Percentiles rank a stretch among this genome's conserved stretches.
Conservation (phyloP, 306 rosid genomes). For the Malus sieversii region DNA sequence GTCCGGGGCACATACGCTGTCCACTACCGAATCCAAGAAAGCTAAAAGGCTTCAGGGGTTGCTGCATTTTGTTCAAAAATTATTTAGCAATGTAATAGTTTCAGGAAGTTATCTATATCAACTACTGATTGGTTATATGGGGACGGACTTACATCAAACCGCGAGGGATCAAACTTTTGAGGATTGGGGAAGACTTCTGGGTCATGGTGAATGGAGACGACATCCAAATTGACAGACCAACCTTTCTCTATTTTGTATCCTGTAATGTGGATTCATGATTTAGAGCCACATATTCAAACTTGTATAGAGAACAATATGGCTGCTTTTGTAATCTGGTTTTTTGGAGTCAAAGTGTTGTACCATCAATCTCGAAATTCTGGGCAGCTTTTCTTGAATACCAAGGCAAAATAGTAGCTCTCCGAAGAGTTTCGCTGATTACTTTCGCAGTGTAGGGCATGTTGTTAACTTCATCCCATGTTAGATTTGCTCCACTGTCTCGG, state of each 20-base stretch:
- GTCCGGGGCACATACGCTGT: constrained; percentile 91
- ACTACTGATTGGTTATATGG: neutral
- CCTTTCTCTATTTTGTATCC: constrained; percentile 72
- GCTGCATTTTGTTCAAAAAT: constrained; percentile 36
- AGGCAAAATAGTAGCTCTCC: constrained; percentile 77
- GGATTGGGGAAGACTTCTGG: constrained; percentile 54
- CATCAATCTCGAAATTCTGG: constrained; percentile 74
- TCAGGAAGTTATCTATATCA: neutral
- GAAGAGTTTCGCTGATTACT: constrained; percentile 73
- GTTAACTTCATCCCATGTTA: constrained; percentile 73
- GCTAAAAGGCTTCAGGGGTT: constrained; percentile 50
- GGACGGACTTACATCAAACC: constrained; percentile 61
- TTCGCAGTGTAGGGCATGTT: constrained; percentile 72
- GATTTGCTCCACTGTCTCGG: constrained; percentile 46
- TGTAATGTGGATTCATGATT: constrained; percentile 16
- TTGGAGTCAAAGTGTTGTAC: constrained; percentile 20
- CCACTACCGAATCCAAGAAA: constrained; percentile 87
- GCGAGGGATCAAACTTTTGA: constrained; percentile 59
- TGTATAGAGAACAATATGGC: neutral
- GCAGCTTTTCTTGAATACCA: constrained; percentile 88
- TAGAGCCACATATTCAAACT: neutral
- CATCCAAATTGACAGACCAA: constrained; percentile 79
- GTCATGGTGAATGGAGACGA: constrained; percentile 82
- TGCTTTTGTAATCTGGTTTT: neutral
- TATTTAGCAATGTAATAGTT: neutral